These are phyloP conservation scores for Thalassiosira hispida DNA, from an alignment of 352 stramenopile species.

Conservation along the genomic window DNA sequence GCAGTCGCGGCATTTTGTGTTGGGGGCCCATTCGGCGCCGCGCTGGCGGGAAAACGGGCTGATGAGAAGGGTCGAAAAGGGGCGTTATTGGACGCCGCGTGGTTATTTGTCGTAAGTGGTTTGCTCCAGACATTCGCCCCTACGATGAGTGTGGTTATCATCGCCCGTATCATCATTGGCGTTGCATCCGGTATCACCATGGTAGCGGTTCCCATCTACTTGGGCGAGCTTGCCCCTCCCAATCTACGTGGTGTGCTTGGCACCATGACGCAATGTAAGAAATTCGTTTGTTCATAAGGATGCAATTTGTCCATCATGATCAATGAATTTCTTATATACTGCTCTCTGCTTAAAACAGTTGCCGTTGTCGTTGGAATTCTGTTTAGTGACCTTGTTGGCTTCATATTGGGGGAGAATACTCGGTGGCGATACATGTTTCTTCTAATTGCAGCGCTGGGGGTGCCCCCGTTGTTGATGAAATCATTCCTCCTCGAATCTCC, in stretches of 20 bases:
- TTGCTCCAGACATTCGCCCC: slow-evolving; percentile 79
- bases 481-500: slow-evolving; percentile 79
- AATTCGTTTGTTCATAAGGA: background rate
- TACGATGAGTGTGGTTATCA: slow-evolving; percentile 80
- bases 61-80: slow-evolving; percentile 77
- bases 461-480: slow-evolving; percentile 53
- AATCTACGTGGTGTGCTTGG: slow-evolving; percentile 87
- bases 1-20: slow-evolving; percentile 87
- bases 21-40: slow-evolving; percentile 73
- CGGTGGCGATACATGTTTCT: slow-evolving; percentile 85
- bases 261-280: slow-evolving; percentile 81
- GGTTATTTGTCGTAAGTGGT: slow-evolving; percentile 84
- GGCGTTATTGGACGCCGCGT: slow-evolving; percentile 80
- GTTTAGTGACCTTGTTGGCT: slow-evolving; percentile 82
- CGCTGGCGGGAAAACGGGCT: slow-evolving; percentile 69
- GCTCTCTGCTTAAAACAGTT: too few species aligned
- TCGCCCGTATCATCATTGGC: slow-evolving; percentile 84
- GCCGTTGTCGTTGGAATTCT: slow-evolving; percentile 86
- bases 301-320: slow-evolving; percentile 65
- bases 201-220: slow-evolving; percentile 88
- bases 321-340: too few species aligned
- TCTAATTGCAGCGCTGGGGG: slow-evolving; percentile 73
- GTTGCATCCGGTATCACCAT: slow-evolving; percentile 82
- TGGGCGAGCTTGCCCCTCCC: slow-evolving; percentile 85
- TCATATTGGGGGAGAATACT: slow-evolving; percentile 76